Percentiles rank a stretch among this genome's conserved stretches.
phyloP scores from a whole-genome alignment of 2,329 filamentous ascomycete genomes.

The Microdochium paspali region DNA sequence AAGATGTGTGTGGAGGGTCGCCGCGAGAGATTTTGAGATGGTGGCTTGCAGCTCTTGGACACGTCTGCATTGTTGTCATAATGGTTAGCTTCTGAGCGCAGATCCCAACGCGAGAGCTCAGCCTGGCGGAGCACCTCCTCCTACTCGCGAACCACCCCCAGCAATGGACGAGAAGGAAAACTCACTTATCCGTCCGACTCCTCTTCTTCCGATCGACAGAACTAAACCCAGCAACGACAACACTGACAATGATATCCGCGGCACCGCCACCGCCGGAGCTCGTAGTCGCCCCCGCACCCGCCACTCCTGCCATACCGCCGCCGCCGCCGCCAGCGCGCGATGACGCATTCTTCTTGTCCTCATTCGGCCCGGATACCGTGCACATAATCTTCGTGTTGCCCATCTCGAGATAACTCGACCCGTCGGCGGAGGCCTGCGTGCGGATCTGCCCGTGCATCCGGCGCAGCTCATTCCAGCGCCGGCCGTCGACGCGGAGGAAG shows the following conservation, averaged over 20 bases:
- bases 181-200: conserved; percentile 69
- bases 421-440: conserved; percentile 86
- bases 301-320: conserved; percentile 21
- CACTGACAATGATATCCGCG: conserved; percentile 68
- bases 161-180: too few relatives aligned
- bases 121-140: too few relatives aligned
- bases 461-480: conserved; percentile 95
- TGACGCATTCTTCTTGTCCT: conserved; percentile 38
- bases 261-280: conserved; percentile 28
- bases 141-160: too few relatives aligned
- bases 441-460: conserved; percentile 81
- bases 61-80: conserved; percentile 41
- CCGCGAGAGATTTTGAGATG: conserved; percentile 66
- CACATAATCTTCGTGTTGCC: conserved; percentile 97
- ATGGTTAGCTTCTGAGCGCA: not conserved
- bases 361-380: conserved; percentile 76
- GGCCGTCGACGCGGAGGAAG: conserved; percentile 71
- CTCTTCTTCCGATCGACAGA: conserved; percentile 75
- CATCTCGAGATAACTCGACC: conserved; percentile 90
- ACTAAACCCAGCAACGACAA: conserved; percentile 80
- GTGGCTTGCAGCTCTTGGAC: conserved; percentile 73
- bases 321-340: conserved; percentile 38
- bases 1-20: conserved; percentile 73
- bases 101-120: too few relatives aligned
- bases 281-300: not conserved